Evolutionary conservation across 177 flowering plant species (phyloP).

Genomic region (Vitis hybrid): DNA sequence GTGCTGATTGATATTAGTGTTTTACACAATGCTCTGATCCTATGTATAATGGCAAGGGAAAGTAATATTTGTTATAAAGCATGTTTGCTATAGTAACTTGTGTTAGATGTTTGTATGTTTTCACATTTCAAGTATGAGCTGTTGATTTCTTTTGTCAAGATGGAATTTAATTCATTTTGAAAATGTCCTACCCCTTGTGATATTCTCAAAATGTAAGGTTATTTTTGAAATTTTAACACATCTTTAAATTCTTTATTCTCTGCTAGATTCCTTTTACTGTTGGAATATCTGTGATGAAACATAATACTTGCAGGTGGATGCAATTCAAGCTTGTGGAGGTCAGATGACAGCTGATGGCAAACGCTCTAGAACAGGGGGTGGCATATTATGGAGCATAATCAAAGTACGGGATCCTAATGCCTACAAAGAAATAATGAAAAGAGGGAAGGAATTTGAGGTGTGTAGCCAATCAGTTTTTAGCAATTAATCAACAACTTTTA

Average conservation of each 20-base stretch:
- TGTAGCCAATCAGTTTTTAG: background rate
- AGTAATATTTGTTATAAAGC: too few species aligned
- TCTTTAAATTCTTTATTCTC: background rate
- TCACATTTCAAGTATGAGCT: too few species aligned
- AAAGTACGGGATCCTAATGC: slow-evolving; percentile 79
- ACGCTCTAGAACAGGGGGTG: slow-evolving; percentile 74
- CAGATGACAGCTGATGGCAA: slow-evolving; percentile 88
- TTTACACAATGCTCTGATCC: too few species aligned
- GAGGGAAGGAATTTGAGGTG: slow-evolving; percentile 88
- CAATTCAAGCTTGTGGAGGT: slow-evolving; percentile 91
- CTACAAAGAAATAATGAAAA: slow-evolving; percentile 85
- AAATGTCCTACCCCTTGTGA: background rate
- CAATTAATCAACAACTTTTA: background rate
- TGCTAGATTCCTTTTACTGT: background rate
- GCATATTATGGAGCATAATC: slow-evolving; percentile 85
- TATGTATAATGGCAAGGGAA: too few species aligned
- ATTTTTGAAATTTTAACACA: background rate
- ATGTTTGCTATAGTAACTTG: too few species aligned
- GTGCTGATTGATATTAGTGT: too few species aligned
- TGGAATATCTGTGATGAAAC: background rate
- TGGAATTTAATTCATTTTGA: background rate
- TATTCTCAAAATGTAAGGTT: background rate
- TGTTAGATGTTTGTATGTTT: too few species aligned
- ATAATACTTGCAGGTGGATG: slow-evolving; percentile 68
- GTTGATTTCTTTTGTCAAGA: too few species aligned